Evolutionary conservation across 2,329 filamentous ascomycete species (phyloP), one percentile per base, ranked within the genome.

Genomic region (Aspergillus hortae): DNA sequence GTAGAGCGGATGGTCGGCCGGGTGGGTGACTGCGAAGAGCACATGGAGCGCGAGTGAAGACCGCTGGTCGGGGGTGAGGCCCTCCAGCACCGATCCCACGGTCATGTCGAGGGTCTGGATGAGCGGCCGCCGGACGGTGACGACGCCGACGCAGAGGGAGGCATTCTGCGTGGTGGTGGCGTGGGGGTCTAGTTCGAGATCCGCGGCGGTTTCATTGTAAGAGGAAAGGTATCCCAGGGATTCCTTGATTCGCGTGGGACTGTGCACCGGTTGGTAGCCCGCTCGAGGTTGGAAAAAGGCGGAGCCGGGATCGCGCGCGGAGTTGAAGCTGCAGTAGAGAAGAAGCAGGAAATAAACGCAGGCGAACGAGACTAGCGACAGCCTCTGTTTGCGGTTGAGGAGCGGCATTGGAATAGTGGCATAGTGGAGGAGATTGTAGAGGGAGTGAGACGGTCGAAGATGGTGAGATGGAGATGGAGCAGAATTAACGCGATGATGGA

Each of bases 81-180:
- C 72, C 12, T 73, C 71, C 0, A 78, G 64, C 4, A 79, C 54
- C 1, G 74, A 77, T 12, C 73, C 76, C 6, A 78, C 62, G 1
- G 74, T 66, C 7, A 66, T 65, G 14, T 65, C 65, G 27, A 79
- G 62, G 51, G 77, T 76, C 21, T 71, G 65, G 7, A 67, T 63
- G 6, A 67, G 64, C 6, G 72, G 62, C 7, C 75, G 66, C 44
- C 70, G 72, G 36, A 75, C 68, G 3, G 74, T 73, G 21, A 75
- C 70, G 48, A 78, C 70, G 11, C 74, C 75, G 3, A 78, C 61
- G 47, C 76, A 79, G 19, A 78, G 53, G 43, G 49, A 44, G 17
- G 49, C 55, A 40, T 35, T 48, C 21, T 15, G 32, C 35, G 23
- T 15, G 33, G 48, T 33, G 25, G 42, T 42, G 35, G 40, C n/a